Evolutionary conservation across 2,329 filamentous ascomycete genomes (phyloP).

Genomic region (Fusarium xyrophilum): DNA sequence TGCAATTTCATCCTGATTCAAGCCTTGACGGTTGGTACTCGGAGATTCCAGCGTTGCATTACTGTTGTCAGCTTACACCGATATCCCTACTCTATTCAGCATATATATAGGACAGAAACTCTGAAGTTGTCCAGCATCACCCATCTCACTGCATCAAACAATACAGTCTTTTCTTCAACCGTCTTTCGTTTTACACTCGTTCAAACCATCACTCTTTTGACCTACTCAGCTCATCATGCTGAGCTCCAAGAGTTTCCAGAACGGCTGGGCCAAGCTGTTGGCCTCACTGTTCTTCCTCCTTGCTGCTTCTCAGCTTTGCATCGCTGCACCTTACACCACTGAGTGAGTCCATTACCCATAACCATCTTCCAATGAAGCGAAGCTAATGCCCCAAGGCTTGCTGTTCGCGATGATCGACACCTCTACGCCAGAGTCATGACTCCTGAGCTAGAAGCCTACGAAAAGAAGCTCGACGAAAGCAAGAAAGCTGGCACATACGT

Average conservation of each 20-base stretch:
- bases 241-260: not conserved
- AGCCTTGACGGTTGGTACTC: not conserved
- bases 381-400: not conserved
- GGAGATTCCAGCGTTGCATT: no score
- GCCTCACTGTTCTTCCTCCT: not conserved
- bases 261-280: not conserved
- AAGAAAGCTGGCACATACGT: not conserved
- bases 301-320: not conserved
- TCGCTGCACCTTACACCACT: not conserved
- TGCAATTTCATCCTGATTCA: not conserved
- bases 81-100: not conserved
- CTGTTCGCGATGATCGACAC: not conserved
- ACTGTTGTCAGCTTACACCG: not conserved
- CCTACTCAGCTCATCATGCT: not conserved
- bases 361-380: not conserved
- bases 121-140: not conserved
- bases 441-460: not conserved
- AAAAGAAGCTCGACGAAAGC: not conserved
- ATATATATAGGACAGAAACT: constrained; percentile 3
- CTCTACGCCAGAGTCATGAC: not conserved
- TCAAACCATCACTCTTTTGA: not conserved
- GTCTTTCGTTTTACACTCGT: not conserved
- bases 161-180: not conserved
- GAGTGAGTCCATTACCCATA: not conserved
- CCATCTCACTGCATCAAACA: not conserved